Evolutionary conservation across 2,329 filamentous ascomycete species (phyloP), one percentile per base, ranked within the genome.

Genomic region (Fusarium torreyae): DNA sequence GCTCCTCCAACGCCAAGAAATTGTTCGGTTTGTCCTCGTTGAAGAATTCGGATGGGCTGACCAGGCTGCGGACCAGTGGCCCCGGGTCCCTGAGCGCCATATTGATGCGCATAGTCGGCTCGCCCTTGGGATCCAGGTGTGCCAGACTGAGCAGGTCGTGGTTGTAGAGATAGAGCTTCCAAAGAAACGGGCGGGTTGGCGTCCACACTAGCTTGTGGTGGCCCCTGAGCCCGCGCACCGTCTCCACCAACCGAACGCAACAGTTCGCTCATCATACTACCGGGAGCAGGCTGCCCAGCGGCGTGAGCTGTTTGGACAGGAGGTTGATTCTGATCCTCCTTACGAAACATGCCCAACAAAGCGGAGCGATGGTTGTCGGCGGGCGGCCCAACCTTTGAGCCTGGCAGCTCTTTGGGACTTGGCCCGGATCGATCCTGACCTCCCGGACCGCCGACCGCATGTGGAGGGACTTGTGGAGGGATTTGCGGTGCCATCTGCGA

Each of bases 301-400:
- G 48, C 22, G 11, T 68, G 65, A 28, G 59, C 24, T 18, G 43
- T 42, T 15, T 69, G 66, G 6, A 43, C 42, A n/a, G 51, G 64
- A 24, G 51, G 49, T 31, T 52, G 66, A 7, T 51, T 55, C 22
- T 66, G 56, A n/a, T 69, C 66, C 36, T 57, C 68, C 66, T 83
- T 83, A 63, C 86, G 87, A 76, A 89, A 88, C 79, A 88, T 86
- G 22, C 81, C 83, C 15, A 88, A 77, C 20, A 88, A 77, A 9
- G 83, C 79, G 18, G 81, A 83, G 22, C 85, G 83, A 66, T 88
- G 86, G 45, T 76, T 69, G 28, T 75, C 74, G 7, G 59, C 63
- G 6, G 66, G 63, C 1, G 68, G 61, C 24, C 65, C 66, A 22
- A 77, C 70, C 44, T 67, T 72, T 8, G 75, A 73, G 18, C 74